Percentiles rank a stretch among this genome's conserved stretches.
phyloP scores from a whole-genome alignment of 73 alveolate genomes.

The Paramecium pentaurelia region DNA sequence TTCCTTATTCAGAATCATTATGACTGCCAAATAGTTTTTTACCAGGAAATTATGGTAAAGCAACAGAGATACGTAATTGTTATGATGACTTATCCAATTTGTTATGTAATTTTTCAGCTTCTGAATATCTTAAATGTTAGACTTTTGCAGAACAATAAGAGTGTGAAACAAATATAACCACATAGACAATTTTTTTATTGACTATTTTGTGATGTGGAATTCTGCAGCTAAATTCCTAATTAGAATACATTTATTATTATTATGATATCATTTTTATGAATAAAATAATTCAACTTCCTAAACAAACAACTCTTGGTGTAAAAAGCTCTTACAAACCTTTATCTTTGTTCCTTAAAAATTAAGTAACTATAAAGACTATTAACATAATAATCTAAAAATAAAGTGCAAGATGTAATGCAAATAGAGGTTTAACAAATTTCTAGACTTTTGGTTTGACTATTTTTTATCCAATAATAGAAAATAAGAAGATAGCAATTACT shows the following conservation, averaged over 20 bases:
- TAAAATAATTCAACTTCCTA: neutral
- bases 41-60: constrained; percentile 6
- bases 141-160: constrained; percentile 1
- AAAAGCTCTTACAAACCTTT: neutral
- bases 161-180: neutral
- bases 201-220: constrained; percentile 25
- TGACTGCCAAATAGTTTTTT: constrained; percentile 46
- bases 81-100: constrained; percentile 10
- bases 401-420: neutral
- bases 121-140: neutral
- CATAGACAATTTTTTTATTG: constrained; percentile 21
- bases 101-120: constrained; percentile 23
- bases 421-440: neutral
- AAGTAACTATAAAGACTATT: neutral
- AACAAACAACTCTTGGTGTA: neutral
- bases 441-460: neutral
- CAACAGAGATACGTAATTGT: neutral
- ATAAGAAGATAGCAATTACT: neutral
- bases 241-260: neutral
- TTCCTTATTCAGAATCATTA: constrained; percentile 22
- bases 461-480: neutral
- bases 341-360: neutral
- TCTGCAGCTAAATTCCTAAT: constrained; percentile 20
- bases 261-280: neutral
- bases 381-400: neutral